phyloP scores from a whole-genome alignment of 495 filamentous ascomycete species.

The Cenococcum geophilum region DNA sequence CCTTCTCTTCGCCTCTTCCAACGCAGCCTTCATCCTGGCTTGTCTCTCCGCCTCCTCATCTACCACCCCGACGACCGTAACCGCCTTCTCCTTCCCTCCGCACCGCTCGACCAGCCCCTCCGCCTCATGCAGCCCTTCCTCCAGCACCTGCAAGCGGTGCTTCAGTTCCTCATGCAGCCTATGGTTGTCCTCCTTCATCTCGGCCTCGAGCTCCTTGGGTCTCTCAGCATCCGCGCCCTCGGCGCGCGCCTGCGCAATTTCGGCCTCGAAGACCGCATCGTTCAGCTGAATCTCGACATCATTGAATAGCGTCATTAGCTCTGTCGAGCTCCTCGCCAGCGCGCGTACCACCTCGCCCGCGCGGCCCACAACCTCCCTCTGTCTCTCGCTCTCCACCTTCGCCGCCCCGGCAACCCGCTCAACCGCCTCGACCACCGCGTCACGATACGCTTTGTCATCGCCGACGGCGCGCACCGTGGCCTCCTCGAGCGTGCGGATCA shows the following conservation, averaged over 20 bases:
- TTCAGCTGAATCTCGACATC: slow-evolving; percentile 31
- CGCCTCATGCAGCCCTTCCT: slow-evolving; percentile 18
- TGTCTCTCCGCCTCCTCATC: slow-evolving; percentile 15
- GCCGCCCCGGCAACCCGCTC: slow-evolving; percentile 7
- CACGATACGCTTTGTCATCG: slow-evolving; percentile 31
- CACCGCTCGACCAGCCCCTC: slow-evolving; percentile 17
- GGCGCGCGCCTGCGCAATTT: slow-evolving; percentile 31
- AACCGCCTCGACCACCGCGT: slow-evolving; percentile 30
- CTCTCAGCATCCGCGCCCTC: slow-evolving; percentile 20
- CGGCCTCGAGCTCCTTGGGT: slow-evolving; percentile 21
- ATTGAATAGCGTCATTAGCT: slow-evolving; percentile 35
- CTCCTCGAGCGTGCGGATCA: slow-evolving; percentile 34
- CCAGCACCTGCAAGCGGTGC: slow-evolving; percentile 30
- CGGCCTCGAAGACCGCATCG: slow-evolving; percentile 20
- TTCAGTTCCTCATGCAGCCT: slow-evolving; percentile 32
- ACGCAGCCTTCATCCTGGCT: slow-evolving; percentile 24
- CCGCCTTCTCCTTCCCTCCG: slow-evolving; percentile 18
- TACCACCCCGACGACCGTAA: slow-evolving; percentile 24
- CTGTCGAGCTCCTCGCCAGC: slow-evolving; percentile 23
- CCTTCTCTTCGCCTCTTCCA: slow-evolving; percentile 33
- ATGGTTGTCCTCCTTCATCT: slow-evolving; percentile 26
- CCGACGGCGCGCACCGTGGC: slow-evolving; percentile 34
- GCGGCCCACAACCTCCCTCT: slow-evolving; percentile 24
- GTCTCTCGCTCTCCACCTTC: slow-evolving; percentile 15
- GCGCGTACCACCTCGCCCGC: slow-evolving; percentile 27